These are phyloP conservation scores for Malassezia arunalokei DNA, from an alignment of 1,284 basidiomycete genomes.

Conservation along the genomic window DNA sequence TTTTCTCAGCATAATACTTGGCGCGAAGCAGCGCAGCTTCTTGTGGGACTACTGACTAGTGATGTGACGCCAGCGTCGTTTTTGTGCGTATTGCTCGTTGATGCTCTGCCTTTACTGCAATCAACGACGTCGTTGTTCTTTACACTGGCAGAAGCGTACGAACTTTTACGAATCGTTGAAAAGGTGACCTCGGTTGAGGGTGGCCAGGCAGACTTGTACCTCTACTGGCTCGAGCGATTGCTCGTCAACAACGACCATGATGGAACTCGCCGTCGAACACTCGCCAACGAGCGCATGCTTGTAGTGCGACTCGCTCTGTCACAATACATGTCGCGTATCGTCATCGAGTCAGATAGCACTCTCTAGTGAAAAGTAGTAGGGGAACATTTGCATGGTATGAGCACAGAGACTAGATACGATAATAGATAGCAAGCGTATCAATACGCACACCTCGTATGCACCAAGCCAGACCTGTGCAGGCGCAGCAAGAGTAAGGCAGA, in stretches of 20 bases:
- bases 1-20: constrained; percentile 21
- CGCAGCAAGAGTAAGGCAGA: not conserved
- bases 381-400: constrained; percentile 17
- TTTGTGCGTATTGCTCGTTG: constrained; percentile 35
- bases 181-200: constrained; percentile 22
- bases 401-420: constrained; percentile 9
- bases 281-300: constrained; percentile 12
- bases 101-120: constrained; percentile 34
- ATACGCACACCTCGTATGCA: not conserved
- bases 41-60: constrained; percentile 36
- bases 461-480: constrained; percentile 1
- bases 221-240: constrained; percentile 27
- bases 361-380: not conserved
- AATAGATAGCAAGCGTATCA: not conserved
- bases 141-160: constrained; percentile 28
- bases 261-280: not conserved
- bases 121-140: constrained; percentile 16
- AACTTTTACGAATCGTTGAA: constrained; percentile 36
- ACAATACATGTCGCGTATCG: constrained; percentile 14
- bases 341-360: constrained; percentile 3
- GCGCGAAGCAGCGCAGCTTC: constrained; percentile 25
- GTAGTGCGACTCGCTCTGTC: constrained; percentile 11
- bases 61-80: constrained; percentile 37
- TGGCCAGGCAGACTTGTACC: constrained; percentile 26
- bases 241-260: constrained; percentile 9